phyloP scores from a whole-genome alignment of 139 green algal genomes.

The Volvox africanus region DNA sequence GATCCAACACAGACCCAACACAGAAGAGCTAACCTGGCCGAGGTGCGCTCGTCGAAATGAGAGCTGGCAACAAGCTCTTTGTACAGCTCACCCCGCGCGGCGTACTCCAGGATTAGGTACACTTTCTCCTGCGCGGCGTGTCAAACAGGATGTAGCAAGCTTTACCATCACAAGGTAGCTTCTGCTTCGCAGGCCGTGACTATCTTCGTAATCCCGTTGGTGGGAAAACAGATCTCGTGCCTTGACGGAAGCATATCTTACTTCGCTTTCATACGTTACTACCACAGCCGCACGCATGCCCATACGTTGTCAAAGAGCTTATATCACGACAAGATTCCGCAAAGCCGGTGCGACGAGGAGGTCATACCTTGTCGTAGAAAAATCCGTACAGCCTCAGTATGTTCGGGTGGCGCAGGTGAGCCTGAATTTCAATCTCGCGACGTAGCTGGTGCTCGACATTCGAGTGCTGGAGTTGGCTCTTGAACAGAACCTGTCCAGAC shows the following conservation, averaged over 20 bases:
- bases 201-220: no score
- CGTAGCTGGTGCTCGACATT: constrained; percentile 98
- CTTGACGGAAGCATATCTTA: no score
- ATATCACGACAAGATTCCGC: no score
- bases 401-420: constrained; percentile 96
- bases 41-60: constrained; percentile 86
- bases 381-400: constrained; percentile 98
- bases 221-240: no score
- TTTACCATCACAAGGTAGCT: no score
- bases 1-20: neutral
- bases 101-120: constrained; percentile 99
- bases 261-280: no score
- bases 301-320: no score
- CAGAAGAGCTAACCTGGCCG: constrained; percentile 78
- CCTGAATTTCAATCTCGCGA: constrained; percentile 99
- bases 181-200: no score
- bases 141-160: neutral
- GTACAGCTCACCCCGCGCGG: constrained; percentile 96
- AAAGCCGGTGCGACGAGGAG: no score
- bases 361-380: constrained; percentile 90
- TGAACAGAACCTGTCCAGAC: constrained; percentile 92
- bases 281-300: no score
- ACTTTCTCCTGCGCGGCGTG: constrained; percentile 75
- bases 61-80: constrained; percentile 90
- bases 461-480: constrained; percentile 93